phyloP scores from a whole-genome alignment of 1,284 basidiomycete species.

The Cryptococcus sp. region DNA sequence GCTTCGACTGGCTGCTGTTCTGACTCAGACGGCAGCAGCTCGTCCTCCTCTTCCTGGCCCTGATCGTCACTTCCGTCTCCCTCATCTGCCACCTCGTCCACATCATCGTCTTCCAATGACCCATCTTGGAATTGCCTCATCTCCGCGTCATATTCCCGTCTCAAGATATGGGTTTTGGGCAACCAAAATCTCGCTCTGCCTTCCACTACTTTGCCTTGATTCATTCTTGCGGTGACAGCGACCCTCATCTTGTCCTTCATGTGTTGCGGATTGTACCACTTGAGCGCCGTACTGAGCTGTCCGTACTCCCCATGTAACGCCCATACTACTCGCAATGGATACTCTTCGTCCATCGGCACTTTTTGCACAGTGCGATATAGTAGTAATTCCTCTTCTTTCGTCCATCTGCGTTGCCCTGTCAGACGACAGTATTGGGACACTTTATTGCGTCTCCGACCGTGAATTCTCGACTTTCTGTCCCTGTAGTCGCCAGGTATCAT shows the following conservation, averaged over 20 bases:
- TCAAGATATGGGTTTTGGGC: conserved; percentile 5
- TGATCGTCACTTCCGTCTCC: background rate
- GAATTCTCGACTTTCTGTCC: conserved; percentile 10
- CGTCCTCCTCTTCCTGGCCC: conserved; percentile 9
- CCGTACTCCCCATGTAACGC: conserved; percentile 42
- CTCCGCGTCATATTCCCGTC: conserved; percentile 5
- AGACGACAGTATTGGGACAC: conserved; percentile 24
- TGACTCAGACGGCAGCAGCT: background rate
- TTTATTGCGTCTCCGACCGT: conserved; percentile 23
- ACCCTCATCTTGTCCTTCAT: conserved; percentile 46
- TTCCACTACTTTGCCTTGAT: conserved; percentile 20
- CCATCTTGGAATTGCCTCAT: background rate
- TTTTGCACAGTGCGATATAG: conserved; percentile 45
- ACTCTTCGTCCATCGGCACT: conserved; percentile 30
- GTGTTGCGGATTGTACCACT: conserved; percentile 38
- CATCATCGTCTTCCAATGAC: no score
- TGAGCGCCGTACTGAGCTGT: conserved; percentile 10
- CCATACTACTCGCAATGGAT: conserved; percentile 35
- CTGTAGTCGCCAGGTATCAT: conserved; percentile 19
- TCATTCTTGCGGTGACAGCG: conserved; percentile 25
- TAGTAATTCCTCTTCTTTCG: conserved; percentile 29
- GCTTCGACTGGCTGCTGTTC: no score
- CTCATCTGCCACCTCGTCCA: background rate
- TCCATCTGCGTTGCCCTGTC: conserved; percentile 32
- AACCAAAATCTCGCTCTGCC: conserved; percentile 38